Percentiles rank a stretch among this genome's conserved stretches.
phyloP scores from a whole-genome alignment of 1,284 basidiomycete genomes.

The Ustilago vetiveriae region DNA sequence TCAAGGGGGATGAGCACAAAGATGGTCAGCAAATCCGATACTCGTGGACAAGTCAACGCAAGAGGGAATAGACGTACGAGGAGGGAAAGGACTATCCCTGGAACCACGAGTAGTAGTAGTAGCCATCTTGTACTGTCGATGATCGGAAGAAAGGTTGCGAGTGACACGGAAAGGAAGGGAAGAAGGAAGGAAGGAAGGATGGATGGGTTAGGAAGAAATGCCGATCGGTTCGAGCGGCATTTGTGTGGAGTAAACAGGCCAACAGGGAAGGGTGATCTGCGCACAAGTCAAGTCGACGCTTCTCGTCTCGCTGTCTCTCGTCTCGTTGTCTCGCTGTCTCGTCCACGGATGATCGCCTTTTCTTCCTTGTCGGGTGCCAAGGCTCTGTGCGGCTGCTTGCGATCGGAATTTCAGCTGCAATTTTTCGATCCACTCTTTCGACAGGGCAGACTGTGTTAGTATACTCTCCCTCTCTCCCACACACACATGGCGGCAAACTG shows the following conservation, averaged over 20 bases:
- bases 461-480: too few relatives aligned
- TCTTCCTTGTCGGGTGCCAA: too few relatives aligned
- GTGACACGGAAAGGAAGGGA: constrained; percentile 1
- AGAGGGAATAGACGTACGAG: constrained; percentile 18
- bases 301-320: too few relatives aligned
- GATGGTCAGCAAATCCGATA: constrained; percentile 13
- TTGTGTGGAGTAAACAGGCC: not conserved
- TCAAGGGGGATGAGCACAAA: not conserved
- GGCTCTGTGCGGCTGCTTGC: too few relatives aligned
- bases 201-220: not conserved
- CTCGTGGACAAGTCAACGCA: too few relatives aligned
- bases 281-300: not conserved
- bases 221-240: not conserved
- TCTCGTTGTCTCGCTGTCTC: too few relatives aligned
- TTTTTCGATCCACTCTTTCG: not conserved
- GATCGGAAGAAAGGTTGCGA: too few relatives aligned
- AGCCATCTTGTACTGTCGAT: too few relatives aligned
- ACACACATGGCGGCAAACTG: constrained; percentile 13
- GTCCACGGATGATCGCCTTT: too few relatives aligned
- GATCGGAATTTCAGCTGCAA: not conserved
- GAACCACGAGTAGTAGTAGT: constrained; percentile 49
- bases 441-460: too few relatives aligned
- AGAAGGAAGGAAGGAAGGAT: not conserved
- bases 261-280: not conserved
- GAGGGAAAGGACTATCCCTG: constrained; percentile 48